Evolutionary conservation across 192 early-diverging fungal genomes (phyloP), one percentile per base, ranked within the genome.

Genomic region (Podila verticillata): DNA sequence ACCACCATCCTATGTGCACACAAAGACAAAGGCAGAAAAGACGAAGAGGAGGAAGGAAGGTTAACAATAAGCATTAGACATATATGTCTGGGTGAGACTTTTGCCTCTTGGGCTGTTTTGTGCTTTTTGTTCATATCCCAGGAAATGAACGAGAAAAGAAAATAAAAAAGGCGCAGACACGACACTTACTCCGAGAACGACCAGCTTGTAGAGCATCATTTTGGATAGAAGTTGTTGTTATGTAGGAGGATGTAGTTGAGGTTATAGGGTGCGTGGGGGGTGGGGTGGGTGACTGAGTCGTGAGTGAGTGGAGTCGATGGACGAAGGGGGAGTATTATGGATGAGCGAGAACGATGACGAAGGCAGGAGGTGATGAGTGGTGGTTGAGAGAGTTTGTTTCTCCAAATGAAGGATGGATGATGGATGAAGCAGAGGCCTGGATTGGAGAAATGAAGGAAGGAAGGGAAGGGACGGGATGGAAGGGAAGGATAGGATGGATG

Each of bases 151-250:
- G 31, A 61, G 57, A 29, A 48, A 59, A 70, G 32, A 7, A 39
- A 22, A 9, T 56, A 28, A 5, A 26, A 61, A 39, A 44, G 19
- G 69, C 19, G 39, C 24, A 56, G 47, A 26, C 19, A 12, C 7
- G 4, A 65, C 15, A 71, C 75, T 66, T 79, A 79, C 75, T 59
- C 83, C 83, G 68, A 84, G 88, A 67, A 97, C 95, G 66, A 97
- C 96, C 49, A 98, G 86, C 85, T 98, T 98, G 87, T 96, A 98
- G 82, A 96, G 70, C 83, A 81, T 81, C 77, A 84, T 81, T 70
- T 69, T 81, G 73, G 61, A 73, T 57, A 64, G 65, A 32, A 59
- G 60, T 57, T 72, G 59, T 72, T 35, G 47, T 20, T 64, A n/a
- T 59, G 49, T 48, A 20, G 15, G 28, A 61, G 35, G 28, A 13